Evolutionary conservation across 1,284 basidiomycete species (phyloP).

Genomic region (Cryptococcus jaspeensis): DNA sequence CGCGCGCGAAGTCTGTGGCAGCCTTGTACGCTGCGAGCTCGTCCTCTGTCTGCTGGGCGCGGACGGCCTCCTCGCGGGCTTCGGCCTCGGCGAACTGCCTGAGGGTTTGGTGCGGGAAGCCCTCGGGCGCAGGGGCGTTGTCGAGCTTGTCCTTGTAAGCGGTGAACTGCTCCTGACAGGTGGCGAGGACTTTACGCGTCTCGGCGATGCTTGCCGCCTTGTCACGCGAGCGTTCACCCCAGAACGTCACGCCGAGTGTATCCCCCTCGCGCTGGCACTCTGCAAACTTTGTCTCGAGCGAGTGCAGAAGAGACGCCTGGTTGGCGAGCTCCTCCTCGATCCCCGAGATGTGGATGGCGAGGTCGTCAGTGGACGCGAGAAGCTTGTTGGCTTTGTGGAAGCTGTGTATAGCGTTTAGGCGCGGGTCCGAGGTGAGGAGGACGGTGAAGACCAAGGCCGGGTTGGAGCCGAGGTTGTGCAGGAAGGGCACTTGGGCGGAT

Average conservation of each 20-base stretch:
- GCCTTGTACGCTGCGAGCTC: constrained; percentile 42
- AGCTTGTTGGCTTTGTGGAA: constrained; percentile 41
- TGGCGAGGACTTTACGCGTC: constrained; percentile 25
- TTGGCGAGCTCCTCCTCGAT: constrained; percentile 35
- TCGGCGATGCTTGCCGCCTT: constrained; percentile 32
- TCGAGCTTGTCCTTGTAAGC: constrained; percentile 33
- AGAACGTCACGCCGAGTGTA: constrained; percentile 34
- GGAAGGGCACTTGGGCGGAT: constrained; percentile 41
- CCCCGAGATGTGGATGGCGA: constrained; percentile 25
- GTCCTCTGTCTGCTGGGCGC: constrained; percentile 30
- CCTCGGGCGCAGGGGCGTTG: constrained; percentile 8
- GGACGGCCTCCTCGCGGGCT: constrained; percentile 22
- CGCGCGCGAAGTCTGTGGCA: constrained; percentile 22
- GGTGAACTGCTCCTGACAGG: constrained; percentile 21
- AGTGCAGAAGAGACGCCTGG: constrained; percentile 30
- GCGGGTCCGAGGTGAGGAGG: constrained; percentile 45
- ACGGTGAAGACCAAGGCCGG: constrained; percentile 49
- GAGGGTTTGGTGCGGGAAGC: constrained; percentile 17
- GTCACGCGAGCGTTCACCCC: constrained; percentile 38
- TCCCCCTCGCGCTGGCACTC: constrained; percentile 29
- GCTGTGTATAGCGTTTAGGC: constrained; percentile 41
- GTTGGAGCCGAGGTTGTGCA: constrained; percentile 26
- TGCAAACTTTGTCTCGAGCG: constrained; percentile 39
- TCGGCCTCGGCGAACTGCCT: constrained; percentile 31
- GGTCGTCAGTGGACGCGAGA: constrained; percentile 23